Percentiles rank a stretch among this genome's conserved stretches.
phyloP scores from a whole-genome alignment of 78 protist species.

The Parvularia atlantis region DNA sequence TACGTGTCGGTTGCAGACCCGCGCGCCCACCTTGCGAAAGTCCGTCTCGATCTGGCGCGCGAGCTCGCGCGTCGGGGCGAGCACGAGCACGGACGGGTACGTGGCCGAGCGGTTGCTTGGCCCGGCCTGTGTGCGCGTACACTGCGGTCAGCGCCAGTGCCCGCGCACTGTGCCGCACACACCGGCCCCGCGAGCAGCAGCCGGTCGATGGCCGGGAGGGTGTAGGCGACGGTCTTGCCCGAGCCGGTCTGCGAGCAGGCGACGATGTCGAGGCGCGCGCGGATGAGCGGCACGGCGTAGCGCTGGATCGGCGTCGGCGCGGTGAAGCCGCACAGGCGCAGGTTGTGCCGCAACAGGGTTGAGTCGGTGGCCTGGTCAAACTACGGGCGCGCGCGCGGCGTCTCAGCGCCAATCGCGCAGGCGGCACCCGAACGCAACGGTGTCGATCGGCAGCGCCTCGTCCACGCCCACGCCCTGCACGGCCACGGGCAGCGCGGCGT shows the following conservation, averaged over 20 bases:
- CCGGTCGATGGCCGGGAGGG: slow-evolving; percentile 16
- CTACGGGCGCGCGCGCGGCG: too few relatives aligned
- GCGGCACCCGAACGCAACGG: too few relatives aligned
- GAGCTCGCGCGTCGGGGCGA: too few relatives aligned
- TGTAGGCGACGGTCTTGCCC: slow-evolving; percentile 72
- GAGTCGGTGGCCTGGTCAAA: too few relatives aligned
- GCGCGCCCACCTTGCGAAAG: slow-evolving; percentile 64
- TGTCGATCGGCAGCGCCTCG: too few relatives aligned
- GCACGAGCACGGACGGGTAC: slow-evolving; percentile 85
- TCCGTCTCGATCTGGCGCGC: slow-evolving; percentile 79
- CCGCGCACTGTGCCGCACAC: neutral
- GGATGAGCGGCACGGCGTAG: slow-evolving; percentile 68
- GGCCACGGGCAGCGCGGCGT: too few relatives aligned
- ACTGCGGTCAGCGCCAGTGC: too few relatives aligned
- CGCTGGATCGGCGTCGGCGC: slow-evolving; percentile 92
- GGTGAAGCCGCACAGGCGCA: too few relatives aligned
- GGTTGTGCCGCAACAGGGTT: too few relatives aligned
- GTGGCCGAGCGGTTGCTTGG: slow-evolving; percentile 68
- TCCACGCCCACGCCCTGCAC: too few relatives aligned
- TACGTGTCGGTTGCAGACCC: too few relatives aligned
- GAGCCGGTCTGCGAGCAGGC: slow-evolving; percentile 98
- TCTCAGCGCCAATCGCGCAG: too few relatives aligned
- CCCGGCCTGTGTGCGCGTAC: slow-evolving; percentile 1
- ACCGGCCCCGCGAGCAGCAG: slow-evolving; percentile 2
- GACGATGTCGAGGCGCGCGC: slow-evolving; percentile 75